Conservation (phyloP, 257 asterid species). For the Capsicum pubescens region DNA sequence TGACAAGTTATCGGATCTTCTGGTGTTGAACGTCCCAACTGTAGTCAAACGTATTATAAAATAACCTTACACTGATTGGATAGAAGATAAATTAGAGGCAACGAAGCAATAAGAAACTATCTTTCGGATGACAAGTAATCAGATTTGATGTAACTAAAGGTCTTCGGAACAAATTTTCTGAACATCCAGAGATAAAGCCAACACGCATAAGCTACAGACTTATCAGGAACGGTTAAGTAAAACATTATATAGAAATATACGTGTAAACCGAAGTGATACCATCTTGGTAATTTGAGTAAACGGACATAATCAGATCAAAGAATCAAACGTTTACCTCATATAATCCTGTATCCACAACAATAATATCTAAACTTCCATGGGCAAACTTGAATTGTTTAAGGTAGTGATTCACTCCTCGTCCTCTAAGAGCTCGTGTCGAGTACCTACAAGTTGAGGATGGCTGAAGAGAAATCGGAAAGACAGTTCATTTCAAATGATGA, state of each 20-base stretch:
- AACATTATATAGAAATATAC: not conserved
- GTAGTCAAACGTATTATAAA: not conserved
- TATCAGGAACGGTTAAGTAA: not conserved
- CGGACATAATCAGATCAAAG: not conserved
- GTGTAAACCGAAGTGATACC: not conserved
- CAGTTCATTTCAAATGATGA: slow-evolving; percentile 24
- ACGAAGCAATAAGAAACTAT: not conserved
- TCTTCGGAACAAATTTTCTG: not conserved
- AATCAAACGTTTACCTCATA: slow-evolving; percentile 48
- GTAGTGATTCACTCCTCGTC: slow-evolving; percentile 46
- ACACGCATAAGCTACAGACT: not conserved
- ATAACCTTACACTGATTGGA: not conserved
- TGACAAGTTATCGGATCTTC: not conserved
- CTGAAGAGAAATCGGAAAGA: slow-evolving; percentile 30
- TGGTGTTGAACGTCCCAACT: not conserved
- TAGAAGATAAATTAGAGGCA: not conserved
- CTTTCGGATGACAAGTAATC: not conserved
- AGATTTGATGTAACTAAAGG: not conserved
- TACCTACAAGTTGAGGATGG: slow-evolving; percentile 53
- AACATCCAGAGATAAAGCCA: not conserved
- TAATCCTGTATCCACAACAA: slow-evolving; percentile 52
- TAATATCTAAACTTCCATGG: slow-evolving; percentile 52
- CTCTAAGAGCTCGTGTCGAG: slow-evolving; percentile 42
- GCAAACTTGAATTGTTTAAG: slow-evolving; percentile 43
- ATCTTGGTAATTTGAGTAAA: not conserved